A percentile compares a stretch with the other conserved stretches of the same genome.
These are phyloP conservation scores for Zymoseptoria pseudotritici DNA, from an alignment of 2,329 filamentous ascomycete genomes.

Conservation along the genomic window DNA sequence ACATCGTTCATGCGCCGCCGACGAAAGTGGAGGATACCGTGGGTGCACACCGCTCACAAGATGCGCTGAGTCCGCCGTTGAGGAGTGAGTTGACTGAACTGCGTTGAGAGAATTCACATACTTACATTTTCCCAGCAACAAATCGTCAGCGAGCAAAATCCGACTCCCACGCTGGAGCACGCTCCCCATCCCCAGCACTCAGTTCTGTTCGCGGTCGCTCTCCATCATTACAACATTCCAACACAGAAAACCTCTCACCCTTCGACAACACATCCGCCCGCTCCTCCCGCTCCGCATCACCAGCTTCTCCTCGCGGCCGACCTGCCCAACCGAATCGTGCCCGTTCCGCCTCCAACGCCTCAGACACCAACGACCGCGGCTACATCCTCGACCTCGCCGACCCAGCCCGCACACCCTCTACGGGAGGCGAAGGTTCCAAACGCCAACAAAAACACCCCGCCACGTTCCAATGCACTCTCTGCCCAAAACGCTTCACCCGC, in stretches of 20 bases:
- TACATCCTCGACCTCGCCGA: slow-evolving; percentile 89
- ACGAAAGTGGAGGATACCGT: slow-evolving; percentile 37
- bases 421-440: slow-evolving; percentile 53
- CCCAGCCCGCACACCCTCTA: slow-evolving; percentile 68
- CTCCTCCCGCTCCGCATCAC: slow-evolving; percentile 42
- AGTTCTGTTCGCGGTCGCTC: slow-evolving; percentile 26
- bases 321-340: slow-evolving; percentile 33
- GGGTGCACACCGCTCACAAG: slow-evolving; percentile 54
- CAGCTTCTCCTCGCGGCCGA: slow-evolving; percentile 30
- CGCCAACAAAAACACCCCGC: slow-evolving; percentile 96
- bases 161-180: slow-evolving; percentile 49
- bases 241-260: slow-evolving; percentile 36
- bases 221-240: slow-evolving; percentile 28
- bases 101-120: background rate
- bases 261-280: slow-evolving; percentile 29
- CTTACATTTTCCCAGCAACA: slow-evolving; percentile 8
- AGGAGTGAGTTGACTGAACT: slow-evolving; percentile 39
- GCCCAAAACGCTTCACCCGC: slow-evolving; percentile 90
- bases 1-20: slow-evolving; percentile 82
- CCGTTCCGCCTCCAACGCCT: slow-evolving; percentile 47
- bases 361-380: slow-evolving; percentile 53
- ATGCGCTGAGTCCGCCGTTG: slow-evolving; percentile 77
- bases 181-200: slow-evolving; percentile 36
- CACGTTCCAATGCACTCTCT: slow-evolving; percentile 89
- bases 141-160: slow-evolving; percentile 53